A percentile compares a stretch with the other conserved stretches of the same genome.
These are phyloP conservation scores for Vitis cinerea DNA, from an alignment of 164 flowering plant species.

Conservation along the genomic window DNA sequence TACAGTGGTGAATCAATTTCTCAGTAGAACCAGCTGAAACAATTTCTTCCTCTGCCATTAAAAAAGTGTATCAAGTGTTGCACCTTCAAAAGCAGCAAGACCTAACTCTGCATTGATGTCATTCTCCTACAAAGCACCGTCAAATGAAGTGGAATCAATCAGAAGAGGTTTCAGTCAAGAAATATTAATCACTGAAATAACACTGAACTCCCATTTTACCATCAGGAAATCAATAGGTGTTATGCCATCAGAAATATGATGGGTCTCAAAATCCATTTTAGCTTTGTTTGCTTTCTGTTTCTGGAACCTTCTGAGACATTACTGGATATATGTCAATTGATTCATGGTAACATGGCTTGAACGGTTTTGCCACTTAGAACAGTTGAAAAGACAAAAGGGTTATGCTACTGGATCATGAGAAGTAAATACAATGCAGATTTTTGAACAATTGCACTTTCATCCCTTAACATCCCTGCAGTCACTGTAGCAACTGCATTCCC, in stretches of 20 bases:
- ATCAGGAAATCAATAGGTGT: constrained; percentile 27
- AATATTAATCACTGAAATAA: background rate
- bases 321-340: constrained; percentile 84
- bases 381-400: constrained; percentile 64
- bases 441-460: constrained; percentile 92
- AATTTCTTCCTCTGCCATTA: constrained; percentile 87
- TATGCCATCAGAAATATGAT: constrained; percentile 24
- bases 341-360: constrained; percentile 83
- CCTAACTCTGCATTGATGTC: constrained; percentile 88
- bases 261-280: constrained; percentile 28
- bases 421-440: constrained; percentile 86
- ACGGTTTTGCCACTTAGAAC: constrained; percentile 71
- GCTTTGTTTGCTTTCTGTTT: constrained; percentile 67
- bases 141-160: background rate
- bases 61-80: constrained; percentile 71
- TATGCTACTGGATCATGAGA: constrained; percentile 88
- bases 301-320: constrained; percentile 70
- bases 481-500: constrained; percentile 92
- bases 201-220: constrained; percentile 31
- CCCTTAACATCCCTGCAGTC: constrained; percentile 94
- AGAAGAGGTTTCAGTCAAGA: too few species aligned
- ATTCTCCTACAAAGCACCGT: constrained; percentile 48
- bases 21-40: constrained; percentile 56
- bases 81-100: constrained; percentile 85
- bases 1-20: constrained; percentile 76